These are phyloP conservation scores for Cercospora janseana DNA, from an alignment of 2,329 filamentous ascomycete genomes.

Conservation along the genomic window DNA sequence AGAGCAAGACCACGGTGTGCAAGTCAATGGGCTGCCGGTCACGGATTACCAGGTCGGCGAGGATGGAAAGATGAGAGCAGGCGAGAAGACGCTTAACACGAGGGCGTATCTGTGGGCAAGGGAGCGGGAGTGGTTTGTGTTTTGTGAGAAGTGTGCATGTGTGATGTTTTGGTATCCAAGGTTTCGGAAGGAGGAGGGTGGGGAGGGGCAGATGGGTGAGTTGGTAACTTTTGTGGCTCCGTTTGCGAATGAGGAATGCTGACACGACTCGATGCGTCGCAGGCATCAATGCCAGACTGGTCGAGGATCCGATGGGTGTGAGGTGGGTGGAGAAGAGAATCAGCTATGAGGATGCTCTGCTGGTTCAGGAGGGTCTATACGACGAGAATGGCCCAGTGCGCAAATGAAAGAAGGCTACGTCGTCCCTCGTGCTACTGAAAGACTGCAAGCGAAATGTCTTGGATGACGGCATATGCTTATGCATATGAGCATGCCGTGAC, in stretches of 20 bases:
- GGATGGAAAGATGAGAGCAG: background rate
- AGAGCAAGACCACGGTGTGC: background rate
- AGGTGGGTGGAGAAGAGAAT: conserved; percentile 8
- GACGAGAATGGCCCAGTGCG: conserved; percentile 9
- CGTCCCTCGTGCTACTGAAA: no score
- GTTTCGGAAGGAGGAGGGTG: background rate
- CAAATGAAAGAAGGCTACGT: no score
- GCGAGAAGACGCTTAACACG: background rate
- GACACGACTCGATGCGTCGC: background rate
- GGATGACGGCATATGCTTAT: no score
- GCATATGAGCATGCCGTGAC: no score
- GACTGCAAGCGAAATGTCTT: no score
- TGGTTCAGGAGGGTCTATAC: conserved; percentile 1
- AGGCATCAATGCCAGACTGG: conserved; percentile 13
- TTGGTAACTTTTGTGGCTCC: background rate
- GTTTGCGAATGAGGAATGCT: background rate
- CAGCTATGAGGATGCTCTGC: conserved; percentile 3
- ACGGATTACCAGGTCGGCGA: background rate
- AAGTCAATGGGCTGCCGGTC: conserved; percentile 5
- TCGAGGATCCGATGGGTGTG: background rate
- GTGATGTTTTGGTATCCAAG: conserved; percentile 9
- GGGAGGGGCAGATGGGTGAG: conserved; percentile 7
- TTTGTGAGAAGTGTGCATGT: conserved; percentile 12
- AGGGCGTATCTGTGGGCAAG: background rate
- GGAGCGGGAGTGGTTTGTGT: background rate